Conservation (phyloP, 768 basidiomycete genomes). For the Termitomyces sp. region DNA sequence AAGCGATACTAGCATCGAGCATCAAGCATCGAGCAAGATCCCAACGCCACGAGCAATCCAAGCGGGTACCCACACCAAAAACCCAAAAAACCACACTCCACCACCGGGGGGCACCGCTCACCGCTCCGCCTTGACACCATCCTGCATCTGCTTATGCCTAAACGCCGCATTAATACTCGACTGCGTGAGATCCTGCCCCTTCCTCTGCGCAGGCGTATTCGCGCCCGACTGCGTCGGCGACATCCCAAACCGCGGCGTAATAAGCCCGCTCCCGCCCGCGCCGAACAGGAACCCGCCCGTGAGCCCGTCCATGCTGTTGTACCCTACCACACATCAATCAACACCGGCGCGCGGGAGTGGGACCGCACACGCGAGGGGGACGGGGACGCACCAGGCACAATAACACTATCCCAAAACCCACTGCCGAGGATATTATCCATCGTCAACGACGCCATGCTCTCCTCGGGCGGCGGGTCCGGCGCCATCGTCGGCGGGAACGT, state of each 20-base stretch:
- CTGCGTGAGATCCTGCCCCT: slow-evolving; percentile 27
- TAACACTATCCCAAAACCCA: slow-evolving; percentile 84
- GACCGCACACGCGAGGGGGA: no score
- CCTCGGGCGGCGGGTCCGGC: slow-evolving; percentile 33
- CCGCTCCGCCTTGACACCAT: slow-evolving; percentile 24
- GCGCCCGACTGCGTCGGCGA: slow-evolving; percentile 56
- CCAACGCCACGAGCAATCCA: no score
- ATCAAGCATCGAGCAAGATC: no score
- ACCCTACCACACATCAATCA: slow-evolving; percentile 40
- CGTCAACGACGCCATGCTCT: slow-evolving; percentile 44
- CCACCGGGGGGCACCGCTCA: slow-evolving; percentile 6
- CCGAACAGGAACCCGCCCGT: slow-evolving; percentile 86
- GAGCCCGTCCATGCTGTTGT: slow-evolving; percentile 76
- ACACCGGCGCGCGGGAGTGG: no score
- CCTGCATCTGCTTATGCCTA: slow-evolving; percentile 23
- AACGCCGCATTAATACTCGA: slow-evolving; percentile 43
- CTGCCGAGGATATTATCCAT: slow-evolving; percentile 80
- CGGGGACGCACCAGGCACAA: slow-evolving; percentile 66
- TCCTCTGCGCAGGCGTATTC: slow-evolving; percentile 34
- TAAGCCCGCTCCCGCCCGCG: slow-evolving; percentile 75
- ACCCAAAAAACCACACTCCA: neutral
- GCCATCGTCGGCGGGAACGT: slow-evolving; percentile 90
- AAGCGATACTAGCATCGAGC: no score
- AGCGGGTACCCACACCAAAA: no score
- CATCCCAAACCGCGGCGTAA: slow-evolving; percentile 62